phyloP scores from a whole-genome alignment of 2,329 filamentous ascomycete species.

The Fusarium sp. region DNA sequence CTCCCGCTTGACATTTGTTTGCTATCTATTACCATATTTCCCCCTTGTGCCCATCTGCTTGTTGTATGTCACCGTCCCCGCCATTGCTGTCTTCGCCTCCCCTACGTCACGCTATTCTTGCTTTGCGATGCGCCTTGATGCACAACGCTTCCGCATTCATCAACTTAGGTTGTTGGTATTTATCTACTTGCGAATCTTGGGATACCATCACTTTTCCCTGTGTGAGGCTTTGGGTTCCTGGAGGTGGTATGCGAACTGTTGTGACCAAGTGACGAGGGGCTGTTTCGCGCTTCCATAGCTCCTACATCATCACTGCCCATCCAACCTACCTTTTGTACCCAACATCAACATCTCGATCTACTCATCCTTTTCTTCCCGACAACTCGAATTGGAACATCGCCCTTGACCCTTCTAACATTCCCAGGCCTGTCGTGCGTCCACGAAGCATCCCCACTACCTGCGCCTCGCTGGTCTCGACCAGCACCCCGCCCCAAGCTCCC shows the following conservation, averaged over 20 bases:
- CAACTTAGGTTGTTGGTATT: constrained; percentile 5
- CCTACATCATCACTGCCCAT: constrained; percentile 29
- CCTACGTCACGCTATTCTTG: constrained; percentile 39
- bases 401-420: constrained; percentile 23
- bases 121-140: constrained; percentile 28
- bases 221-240: background rate
- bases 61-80: constrained; percentile 20
- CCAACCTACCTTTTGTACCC: constrained; percentile 3
- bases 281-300: constrained; percentile 20
- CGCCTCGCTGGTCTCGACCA: constrained; percentile 23
- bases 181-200: background rate
- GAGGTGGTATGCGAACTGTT: background rate
- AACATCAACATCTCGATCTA: background rate
- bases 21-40: background rate
- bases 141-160: constrained; percentile 3
- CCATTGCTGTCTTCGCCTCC: constrained; percentile 25
- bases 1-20: background rate
- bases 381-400: background rate
- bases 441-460: constrained; percentile 22
- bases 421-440: constrained; percentile 17
- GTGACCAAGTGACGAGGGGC: constrained; percentile 15
- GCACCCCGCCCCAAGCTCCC: constrained; percentile 33
- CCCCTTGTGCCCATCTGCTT: constrained; percentile 3
- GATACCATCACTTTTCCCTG: background rate
- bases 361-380: background rate